phyloP scores from a whole-genome alignment of 2,329 filamentous ascomycete genomes.

The Hypoxylon sp. region DNA sequence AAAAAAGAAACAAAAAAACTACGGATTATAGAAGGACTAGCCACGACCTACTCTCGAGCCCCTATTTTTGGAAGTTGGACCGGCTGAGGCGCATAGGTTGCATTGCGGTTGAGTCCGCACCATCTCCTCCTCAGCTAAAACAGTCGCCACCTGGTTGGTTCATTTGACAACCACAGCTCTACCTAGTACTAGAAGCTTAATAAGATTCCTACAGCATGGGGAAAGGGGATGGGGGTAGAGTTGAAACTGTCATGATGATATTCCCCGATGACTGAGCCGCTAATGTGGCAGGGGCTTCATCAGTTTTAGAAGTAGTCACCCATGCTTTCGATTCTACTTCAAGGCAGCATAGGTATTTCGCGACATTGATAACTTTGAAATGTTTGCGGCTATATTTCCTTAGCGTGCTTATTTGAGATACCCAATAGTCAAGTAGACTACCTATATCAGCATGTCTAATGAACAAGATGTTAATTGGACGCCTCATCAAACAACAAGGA shows the following conservation, averaged over 20 bases:
- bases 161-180: neutral
- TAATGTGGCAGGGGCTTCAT: neutral
- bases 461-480: no score
- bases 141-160: neutral
- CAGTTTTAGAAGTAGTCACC: neutral
- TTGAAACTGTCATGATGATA: neutral
- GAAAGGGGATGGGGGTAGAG: neutral
- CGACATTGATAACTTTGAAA: no score
- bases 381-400: no score
- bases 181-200: neutral
- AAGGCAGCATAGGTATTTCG: neutral
- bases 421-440: no score
- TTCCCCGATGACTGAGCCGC: slow-evolving; percentile 1
- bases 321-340: neutral
- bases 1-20: neutral
- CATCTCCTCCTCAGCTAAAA: neutral
- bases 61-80: slow-evolving; percentile 4
- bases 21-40: no score
- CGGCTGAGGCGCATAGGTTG: slow-evolving; percentile 19
- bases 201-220: neutral
- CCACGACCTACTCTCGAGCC: neutral
- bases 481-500: no score
- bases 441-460: no score
- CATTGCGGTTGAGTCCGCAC: slow-evolving; percentile 1
- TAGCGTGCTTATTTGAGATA: no score